Conservation (phyloP, 495 filamentous ascomycete species). For the Penicillium macrosclerotiorum region DNA sequence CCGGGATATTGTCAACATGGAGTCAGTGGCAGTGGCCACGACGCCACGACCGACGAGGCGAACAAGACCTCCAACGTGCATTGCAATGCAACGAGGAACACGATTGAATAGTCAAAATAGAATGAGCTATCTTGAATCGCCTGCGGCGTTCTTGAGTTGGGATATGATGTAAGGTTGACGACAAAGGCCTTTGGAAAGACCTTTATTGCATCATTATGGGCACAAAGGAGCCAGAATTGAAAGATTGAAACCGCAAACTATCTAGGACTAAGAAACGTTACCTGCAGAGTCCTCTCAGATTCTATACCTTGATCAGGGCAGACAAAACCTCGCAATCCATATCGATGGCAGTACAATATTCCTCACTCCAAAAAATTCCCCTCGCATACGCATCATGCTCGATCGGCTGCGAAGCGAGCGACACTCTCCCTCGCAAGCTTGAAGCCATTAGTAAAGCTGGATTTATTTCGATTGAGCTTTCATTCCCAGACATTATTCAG, state of each 20-base stretch:
- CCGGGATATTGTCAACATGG: constrained; percentile 19
- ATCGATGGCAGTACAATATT: constrained; percentile 18
- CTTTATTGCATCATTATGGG: constrained; percentile 11
- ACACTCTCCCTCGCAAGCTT: constrained; percentile 63
- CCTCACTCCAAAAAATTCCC: constrained; percentile 49
- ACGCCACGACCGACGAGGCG: neutral
- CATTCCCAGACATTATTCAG: constrained; percentile 69
- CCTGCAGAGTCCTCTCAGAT: no score
- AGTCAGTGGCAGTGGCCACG: constrained; percentile 10
- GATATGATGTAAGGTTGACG: constrained; percentile 16
- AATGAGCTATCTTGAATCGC: no score
- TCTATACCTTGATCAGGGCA: no score
- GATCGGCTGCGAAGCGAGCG: constrained; percentile 50
- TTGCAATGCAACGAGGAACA: neutral
- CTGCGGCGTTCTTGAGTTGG: neutral
- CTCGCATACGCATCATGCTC: constrained; percentile 65
- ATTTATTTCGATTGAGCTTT: constrained; percentile 71
- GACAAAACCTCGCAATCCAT: no score
- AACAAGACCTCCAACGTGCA: neutral
- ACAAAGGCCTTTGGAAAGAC: neutral
- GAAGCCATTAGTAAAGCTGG: constrained; percentile 64
- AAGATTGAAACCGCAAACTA: no score
- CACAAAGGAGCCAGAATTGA: no score
- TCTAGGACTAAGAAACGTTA: no score
- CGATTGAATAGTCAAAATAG: no score